Evolutionary conservation across 2,329 filamentous ascomycete species (phyloP).

Genomic region (Sclerotinia borealis): DNA sequence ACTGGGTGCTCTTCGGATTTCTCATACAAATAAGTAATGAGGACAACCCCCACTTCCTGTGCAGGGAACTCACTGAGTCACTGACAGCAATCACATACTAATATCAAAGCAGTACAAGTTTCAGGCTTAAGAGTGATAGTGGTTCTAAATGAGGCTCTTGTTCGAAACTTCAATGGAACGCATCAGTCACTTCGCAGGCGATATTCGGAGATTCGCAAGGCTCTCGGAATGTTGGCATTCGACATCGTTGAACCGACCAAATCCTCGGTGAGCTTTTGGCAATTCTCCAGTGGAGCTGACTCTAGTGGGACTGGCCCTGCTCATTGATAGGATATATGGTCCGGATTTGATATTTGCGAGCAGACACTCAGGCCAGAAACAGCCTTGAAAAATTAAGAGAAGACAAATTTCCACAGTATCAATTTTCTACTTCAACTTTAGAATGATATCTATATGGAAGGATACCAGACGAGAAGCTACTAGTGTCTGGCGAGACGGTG

Average conservation of each 20-base stretch:
- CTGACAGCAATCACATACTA: not conserved
- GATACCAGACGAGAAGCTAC: not conserved
- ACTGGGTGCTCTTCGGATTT: not conserved
- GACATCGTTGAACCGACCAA: not conserved
- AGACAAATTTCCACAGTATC: not conserved
- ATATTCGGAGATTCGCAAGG: not conserved
- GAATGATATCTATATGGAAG: not conserved
- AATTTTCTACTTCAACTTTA: not conserved
- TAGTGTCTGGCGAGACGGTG: not conserved
- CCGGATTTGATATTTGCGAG: not conserved
- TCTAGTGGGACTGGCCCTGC: not conserved
- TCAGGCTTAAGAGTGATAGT: not conserved
- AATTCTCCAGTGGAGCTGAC: not conserved
- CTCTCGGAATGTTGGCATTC: not conserved
- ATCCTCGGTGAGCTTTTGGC: not conserved
- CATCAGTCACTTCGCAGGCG: too few species aligned
- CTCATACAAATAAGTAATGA: not conserved
- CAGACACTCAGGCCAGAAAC: not conserved
- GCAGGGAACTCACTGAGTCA: too few species aligned
- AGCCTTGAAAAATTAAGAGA: not conserved
- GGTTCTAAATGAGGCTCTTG: not conserved
- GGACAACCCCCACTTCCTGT: not conserved
- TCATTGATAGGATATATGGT: not conserved
- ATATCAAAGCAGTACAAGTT: not conserved
- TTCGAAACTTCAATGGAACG: not conserved